phyloP scores from a whole-genome alignment of 495 filamentous ascomycete genomes.

The Aspergillus cavernicola region DNA sequence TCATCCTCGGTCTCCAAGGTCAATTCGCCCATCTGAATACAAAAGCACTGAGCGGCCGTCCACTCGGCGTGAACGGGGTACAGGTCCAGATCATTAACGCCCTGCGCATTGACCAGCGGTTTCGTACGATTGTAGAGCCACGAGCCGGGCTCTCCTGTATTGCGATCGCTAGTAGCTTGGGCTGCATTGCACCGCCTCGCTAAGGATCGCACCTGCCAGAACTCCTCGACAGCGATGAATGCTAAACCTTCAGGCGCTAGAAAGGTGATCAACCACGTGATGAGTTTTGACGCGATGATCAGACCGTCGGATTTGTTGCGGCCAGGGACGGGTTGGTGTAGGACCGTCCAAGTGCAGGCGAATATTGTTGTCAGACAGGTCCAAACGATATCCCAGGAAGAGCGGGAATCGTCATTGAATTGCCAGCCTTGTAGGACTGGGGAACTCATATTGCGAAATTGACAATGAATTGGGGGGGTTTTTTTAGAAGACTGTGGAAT shows the following conservation, averaged over 20 bases:
- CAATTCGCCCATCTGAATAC: neutral
- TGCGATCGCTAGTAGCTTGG: neutral
- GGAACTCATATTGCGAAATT: too few species aligned
- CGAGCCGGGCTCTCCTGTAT: neutral
- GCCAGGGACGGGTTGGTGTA: slow-evolving; percentile 1
- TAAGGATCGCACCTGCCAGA: slow-evolving; percentile 3
- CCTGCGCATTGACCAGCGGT: neutral
- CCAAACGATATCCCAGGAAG: slow-evolving; percentile 11
- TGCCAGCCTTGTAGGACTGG: neutral
- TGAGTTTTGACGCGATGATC: neutral
- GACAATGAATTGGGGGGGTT: too few species aligned
- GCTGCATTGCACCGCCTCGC: slow-evolving; percentile 1
- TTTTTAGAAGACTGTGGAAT: too few species aligned
- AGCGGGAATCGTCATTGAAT: neutral
- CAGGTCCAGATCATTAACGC: neutral
- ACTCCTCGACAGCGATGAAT: neutral
- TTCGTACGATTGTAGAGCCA: neutral
- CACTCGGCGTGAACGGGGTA: neutral
- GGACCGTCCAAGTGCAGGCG: slow-evolving; percentile 8
- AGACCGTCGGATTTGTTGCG: neutral
- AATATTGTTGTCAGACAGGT: slow-evolving; percentile 2
- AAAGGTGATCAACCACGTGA: neutral
- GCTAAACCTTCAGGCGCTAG: neutral
- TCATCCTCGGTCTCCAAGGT: neutral
- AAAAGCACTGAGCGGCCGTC: neutral